phyloP scores from a whole-genome alignment of 2,329 filamentous ascomycete species.

The Daldinia eschscholtzii region DNA sequence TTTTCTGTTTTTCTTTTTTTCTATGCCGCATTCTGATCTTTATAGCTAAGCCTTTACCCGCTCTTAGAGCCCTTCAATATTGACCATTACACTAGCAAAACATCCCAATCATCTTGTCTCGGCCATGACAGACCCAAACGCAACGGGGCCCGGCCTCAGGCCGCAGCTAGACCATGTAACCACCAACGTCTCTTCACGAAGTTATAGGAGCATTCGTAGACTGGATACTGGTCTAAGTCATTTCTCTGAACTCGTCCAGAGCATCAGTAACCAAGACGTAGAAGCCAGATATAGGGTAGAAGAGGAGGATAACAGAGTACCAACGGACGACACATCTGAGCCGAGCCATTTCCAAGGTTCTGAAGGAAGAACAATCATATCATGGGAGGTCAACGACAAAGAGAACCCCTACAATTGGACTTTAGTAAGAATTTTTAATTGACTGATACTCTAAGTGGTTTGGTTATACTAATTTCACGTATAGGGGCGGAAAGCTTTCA shows the following conservation, averaged over 20 bases:
- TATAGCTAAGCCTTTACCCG: not conserved
- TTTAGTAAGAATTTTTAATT: constrained; percentile 47
- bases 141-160: constrained; percentile 10
- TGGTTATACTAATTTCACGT: constrained; percentile 23
- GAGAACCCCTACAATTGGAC: constrained; percentile 69
- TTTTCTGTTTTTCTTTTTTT: constrained; percentile 16
- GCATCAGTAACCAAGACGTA: constrained; percentile 58
- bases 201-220: constrained; percentile 9
- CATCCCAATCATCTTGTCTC: not conserved
- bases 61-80: not conserved
- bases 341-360: constrained; percentile 38
- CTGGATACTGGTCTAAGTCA: constrained; percentile 35
- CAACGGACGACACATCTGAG: constrained; percentile 28
- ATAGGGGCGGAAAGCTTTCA: constrained; percentile 66
- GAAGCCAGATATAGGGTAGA: constrained; percentile 58
- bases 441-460: not conserved
- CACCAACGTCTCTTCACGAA: constrained; percentile 31
- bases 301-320: constrained; percentile 54
- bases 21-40: constrained; percentile 2
- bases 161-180: constrained; percentile 25
- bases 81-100: not conserved
- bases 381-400: constrained; percentile 62
- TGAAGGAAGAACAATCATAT: constrained; percentile 54
- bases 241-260: constrained; percentile 45
- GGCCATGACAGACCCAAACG: constrained; percentile 22